phyloP scores from a whole-genome alignment of 345 rosid species.

The Boechera stricta region DNA sequence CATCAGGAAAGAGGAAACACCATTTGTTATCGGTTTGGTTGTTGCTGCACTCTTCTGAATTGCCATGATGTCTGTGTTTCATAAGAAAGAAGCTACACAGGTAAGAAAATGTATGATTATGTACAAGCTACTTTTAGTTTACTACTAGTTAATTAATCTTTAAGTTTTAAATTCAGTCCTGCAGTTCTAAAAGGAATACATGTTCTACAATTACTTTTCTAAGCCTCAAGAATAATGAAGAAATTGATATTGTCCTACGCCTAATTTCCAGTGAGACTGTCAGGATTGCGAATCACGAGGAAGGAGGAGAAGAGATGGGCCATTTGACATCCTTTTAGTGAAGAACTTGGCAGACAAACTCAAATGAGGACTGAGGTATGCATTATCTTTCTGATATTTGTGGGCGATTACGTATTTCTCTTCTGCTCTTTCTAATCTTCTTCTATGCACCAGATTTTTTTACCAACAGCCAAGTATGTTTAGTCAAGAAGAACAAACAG shows the following conservation, averaged over 20 bases:
- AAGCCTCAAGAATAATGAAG: neutral
- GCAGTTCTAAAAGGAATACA: neutral
- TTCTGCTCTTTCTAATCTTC: too few relatives aligned
- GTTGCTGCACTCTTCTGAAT: neutral
- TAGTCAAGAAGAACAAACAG: neutral
- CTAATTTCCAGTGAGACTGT: too few relatives aligned
- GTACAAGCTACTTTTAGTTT: neutral
- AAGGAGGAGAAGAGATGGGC: too few relatives aligned
- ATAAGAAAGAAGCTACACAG: neutral
- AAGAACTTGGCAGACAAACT: too few relatives aligned
- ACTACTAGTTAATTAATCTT: neutral
- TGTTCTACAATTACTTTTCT: neutral
- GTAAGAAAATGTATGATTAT: neutral
- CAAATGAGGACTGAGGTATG: too few relatives aligned
- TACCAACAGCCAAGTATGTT: too few relatives aligned
- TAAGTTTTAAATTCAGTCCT: neutral
- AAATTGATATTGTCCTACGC: neutral
- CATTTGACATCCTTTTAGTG: too few relatives aligned
- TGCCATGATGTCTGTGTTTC: neutral
- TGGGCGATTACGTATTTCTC: too few relatives aligned
- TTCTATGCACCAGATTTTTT: slow-evolving; percentile 4
- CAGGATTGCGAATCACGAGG: too few relatives aligned
- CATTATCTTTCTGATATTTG: too few relatives aligned
- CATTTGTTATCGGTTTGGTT: neutral
- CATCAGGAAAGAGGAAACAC: neutral